Percentiles rank a stretch among this genome's conserved stretches.
Evolutionary conservation across 1,284 basidiomycete genomes (phyloP).

Genomic region (Ceratobasidium sp.): DNA sequence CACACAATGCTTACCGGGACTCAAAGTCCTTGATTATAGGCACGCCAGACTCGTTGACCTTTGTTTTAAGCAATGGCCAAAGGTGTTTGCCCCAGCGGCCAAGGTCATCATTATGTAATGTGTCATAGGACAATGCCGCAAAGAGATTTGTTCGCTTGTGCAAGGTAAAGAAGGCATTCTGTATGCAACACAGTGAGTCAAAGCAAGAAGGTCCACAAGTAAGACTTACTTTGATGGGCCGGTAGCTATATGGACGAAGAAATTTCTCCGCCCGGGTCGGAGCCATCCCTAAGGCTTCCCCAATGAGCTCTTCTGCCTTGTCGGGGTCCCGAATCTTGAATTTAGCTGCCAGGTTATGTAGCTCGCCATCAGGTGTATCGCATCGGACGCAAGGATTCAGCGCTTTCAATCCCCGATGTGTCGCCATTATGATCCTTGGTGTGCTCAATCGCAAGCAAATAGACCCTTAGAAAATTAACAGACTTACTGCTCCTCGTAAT

Average conservation of each 20-base stretch:
- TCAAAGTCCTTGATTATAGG: not conserved
- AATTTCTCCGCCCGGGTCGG: not conserved
- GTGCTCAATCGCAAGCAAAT: not conserved
- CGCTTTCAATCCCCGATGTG: not conserved
- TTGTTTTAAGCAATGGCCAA: not conserved
- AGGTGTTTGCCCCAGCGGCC: conserved; percentile 5
- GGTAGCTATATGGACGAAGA: not conserved
- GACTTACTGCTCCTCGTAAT: conserved; percentile 11
- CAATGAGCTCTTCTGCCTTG: not conserved
- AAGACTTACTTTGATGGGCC: not conserved
- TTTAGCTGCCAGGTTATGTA: not conserved
- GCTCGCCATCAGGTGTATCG: not conserved
- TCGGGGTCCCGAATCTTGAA: not conserved
- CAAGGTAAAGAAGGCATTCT: not conserved
- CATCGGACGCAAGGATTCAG: not conserved
- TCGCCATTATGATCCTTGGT: not conserved
- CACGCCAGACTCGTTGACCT: too few species aligned
- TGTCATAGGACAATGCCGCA: not conserved
- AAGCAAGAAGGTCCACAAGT: too few species aligned
- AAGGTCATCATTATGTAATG: conserved; percentile 6
- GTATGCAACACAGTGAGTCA: too few species aligned
- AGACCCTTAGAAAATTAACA: not conserved
- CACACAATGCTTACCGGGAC: not conserved
- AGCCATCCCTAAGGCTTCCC: not conserved
- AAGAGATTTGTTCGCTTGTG: not conserved